Evolutionary conservation across 164 flowering plant species (phyloP), one percentile per base, ranked within the genome.

Genomic region (Protea cynaroides): DNA sequence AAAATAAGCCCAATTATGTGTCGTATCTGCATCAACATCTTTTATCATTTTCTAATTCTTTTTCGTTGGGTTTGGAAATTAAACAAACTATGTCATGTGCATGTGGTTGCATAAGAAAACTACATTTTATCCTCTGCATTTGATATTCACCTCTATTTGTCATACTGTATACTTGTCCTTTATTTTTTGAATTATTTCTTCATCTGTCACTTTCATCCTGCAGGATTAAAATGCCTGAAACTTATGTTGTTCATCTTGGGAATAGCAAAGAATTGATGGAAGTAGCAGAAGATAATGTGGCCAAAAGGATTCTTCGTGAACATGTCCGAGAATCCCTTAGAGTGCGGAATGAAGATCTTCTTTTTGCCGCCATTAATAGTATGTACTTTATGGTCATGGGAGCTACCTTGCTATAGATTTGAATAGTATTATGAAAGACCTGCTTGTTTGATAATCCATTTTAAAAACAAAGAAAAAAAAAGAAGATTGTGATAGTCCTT

Each of bases 191-290:
- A 18, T 9, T 7, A 15, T 9, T 37, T 13, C 37, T 34, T 36
- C 5, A 25, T 3, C 29, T 29, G 6, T 50, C 54, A 46, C 29
- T 54, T 78, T 24, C 24, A 3, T 44, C 58, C 43, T 68, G 69
- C 80, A 91, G 99, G 78, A 91, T 94, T 65, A 80, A 63, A 73
- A 94, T 94, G 99, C 99, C 99, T 58, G 74, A 81, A 55, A 94
- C 96, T 7, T 83, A 85, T 83, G 97, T 88, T 73, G 99, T 94
- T 49, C 99, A 94, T 72, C 91, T 94, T 69, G 99, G 99, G 21
- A 94, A 94, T 71, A 94, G 97, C 81, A 91, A 88, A 69, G 99
- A 89, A 40, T 80, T 94, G 29, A 91, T 91, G 97, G 90, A 88
- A 68, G 86, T 91, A 25, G 97, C 99, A 66, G 96, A 89, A 81